Conservation (phyloP, 139 green algal species). For the Zygnema cylindricum region DNA sequence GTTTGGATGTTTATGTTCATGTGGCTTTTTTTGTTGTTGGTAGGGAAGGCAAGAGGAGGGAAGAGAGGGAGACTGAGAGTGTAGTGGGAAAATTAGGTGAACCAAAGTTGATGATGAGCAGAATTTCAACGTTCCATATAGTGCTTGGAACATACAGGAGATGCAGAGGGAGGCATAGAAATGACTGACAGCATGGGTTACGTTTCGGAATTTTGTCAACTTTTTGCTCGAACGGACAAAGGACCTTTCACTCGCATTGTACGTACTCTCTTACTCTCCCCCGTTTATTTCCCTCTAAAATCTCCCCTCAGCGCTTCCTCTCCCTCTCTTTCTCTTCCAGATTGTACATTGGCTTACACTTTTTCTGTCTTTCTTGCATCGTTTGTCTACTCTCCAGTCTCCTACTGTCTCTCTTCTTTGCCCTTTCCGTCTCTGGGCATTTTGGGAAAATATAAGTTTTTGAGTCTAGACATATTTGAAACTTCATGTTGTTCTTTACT, state of each 20-base stretch:
- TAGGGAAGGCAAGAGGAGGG: no score
- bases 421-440: no score
- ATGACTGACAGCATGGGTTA: slow-evolving; percentile 54
- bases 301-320: no score
- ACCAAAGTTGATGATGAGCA: neutral
- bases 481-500: no score
- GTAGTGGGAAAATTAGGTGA: neutral
- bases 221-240: slow-evolving; percentile 17
- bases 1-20: no score
- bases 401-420: neutral
- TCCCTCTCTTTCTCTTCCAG: neutral
- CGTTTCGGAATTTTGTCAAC: slow-evolving; percentile 48
- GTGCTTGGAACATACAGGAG: slow-evolving; percentile 16
- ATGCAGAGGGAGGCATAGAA: slow-evolving; percentile 57
- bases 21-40: no score
- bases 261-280: neutral
- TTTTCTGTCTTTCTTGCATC: no score
- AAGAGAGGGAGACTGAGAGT: neutral
- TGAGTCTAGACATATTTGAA: no score
- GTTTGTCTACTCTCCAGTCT: no score
- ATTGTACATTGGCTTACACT: no score
- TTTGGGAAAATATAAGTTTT: no score
- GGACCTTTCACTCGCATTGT: slow-evolving; percentile 28
- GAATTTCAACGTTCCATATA: neutral
- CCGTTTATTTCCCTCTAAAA: neutral